Conservation (phyloP, 768 basidiomycete genomes). For the Hortiboletus campestris region DNA sequence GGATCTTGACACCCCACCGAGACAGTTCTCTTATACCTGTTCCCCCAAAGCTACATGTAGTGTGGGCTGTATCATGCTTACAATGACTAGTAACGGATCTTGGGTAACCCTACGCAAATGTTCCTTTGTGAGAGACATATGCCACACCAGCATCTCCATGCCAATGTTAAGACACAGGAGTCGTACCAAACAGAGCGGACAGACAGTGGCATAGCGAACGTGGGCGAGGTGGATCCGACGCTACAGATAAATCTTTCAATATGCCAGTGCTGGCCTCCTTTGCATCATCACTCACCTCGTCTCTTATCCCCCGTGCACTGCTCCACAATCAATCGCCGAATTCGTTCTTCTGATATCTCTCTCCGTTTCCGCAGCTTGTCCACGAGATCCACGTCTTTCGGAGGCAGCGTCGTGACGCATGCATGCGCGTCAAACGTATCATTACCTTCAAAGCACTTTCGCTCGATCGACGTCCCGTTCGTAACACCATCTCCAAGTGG, state of each 20-base stretch:
- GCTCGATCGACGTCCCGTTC: constrained; percentile 33
- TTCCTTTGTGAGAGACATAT: neutral
- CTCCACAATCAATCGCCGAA: constrained; percentile 14
- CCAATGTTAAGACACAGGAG: neutral
- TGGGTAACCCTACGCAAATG: neutral
- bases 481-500: neutral
- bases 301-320: constrained; percentile 12
- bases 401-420: constrained; percentile 37
- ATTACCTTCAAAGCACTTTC: constrained; percentile 17
- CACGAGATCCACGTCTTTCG: constrained; percentile 10
- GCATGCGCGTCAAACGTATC: constrained; percentile 33
- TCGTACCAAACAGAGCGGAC: neutral
- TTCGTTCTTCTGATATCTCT: constrained; percentile 13
- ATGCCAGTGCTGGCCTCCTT: neutral
- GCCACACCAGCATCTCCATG: neutral
- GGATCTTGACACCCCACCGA: neutral
- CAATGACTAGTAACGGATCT: neutral
- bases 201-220: neutral
- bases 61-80: neutral
- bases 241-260: constrained; percentile 9
- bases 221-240: neutral
- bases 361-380: constrained; percentile 18
- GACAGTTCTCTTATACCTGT: neutral
- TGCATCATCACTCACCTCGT: constrained; percentile 9
- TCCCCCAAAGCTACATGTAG: neutral